phyloP scores from a whole-genome alignment of 2,329 filamentous ascomycete species.

The Myriosclerotinia duriaeana region DNA sequence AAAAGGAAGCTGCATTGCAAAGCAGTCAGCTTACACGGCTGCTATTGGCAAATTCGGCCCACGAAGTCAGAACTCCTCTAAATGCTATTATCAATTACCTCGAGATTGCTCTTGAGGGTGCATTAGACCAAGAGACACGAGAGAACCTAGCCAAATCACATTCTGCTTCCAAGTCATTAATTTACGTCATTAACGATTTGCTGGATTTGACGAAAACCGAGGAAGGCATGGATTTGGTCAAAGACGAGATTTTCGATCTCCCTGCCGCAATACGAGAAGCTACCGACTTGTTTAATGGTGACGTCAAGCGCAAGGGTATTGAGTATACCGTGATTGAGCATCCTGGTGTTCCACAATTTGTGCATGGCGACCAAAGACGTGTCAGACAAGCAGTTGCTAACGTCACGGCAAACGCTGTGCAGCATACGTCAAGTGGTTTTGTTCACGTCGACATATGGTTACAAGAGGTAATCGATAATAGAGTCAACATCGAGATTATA shows the following conservation, averaged over 20 bases:
- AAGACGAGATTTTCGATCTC: constrained; percentile 78
- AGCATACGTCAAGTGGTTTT: constrained; percentile 67
- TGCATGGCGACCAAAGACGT: constrained; percentile 76
- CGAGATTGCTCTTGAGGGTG: constrained; percentile 83
- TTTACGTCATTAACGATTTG: constrained; percentile 92
- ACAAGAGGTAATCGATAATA: constrained; percentile 51
- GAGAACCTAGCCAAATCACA: constrained; percentile 84
- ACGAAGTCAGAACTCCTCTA: constrained; percentile 85
- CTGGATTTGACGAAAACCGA: constrained; percentile 86
- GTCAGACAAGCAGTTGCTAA: constrained; percentile 84
- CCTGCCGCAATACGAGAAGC: constrained; percentile 71
- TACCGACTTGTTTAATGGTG: constrained; percentile 68
- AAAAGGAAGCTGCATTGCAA: constrained; percentile 82
- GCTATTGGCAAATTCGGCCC: constrained; percentile 82
- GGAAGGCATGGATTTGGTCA: constrained; percentile 74
- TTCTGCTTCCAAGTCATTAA: constrained; percentile 86
- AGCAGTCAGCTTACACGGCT: constrained; percentile 78
- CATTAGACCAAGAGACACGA: constrained; percentile 75
- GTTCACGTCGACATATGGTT: constrained; percentile 71
- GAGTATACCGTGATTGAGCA: constrained; percentile 67
- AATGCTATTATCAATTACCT: constrained; percentile 96
- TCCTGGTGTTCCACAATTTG: constrained; percentile 65
- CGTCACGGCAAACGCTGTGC: constrained; percentile 79
- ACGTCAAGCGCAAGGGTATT: constrained; percentile 74
- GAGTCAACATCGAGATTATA: constrained; percentile 69